Evolutionary conservation across 1,284 basidiomycete species (phyloP).

Genomic region (Trametes hirsuta): DNA sequence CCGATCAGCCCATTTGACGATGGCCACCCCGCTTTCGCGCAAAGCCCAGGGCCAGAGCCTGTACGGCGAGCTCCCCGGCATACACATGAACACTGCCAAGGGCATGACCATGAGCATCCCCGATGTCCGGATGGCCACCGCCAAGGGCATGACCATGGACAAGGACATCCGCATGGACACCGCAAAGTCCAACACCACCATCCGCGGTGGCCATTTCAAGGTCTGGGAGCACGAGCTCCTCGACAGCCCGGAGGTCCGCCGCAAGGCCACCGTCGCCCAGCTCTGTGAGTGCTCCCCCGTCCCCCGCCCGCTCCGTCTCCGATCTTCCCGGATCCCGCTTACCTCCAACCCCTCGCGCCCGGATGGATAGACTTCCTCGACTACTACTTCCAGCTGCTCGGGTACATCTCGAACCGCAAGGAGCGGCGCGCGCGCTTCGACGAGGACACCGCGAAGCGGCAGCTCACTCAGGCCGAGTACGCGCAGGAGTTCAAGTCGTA

Average conservation of each 20-base stretch:
- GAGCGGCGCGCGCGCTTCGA: slow-evolving; percentile 83
- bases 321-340: not conserved
- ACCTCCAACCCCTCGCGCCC: too few species aligned
- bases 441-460: slow-evolving; percentile 74
- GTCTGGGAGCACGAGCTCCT: slow-evolving; percentile 86
- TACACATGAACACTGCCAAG: slow-evolving; percentile 76
- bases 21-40: slow-evolving; percentile 3
- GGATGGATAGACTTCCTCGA: slow-evolving; percentile 79
- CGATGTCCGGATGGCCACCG: slow-evolving; percentile 72
- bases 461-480: slow-evolving; percentile 66
- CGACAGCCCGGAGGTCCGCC: slow-evolving; percentile 82
- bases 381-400: slow-evolving; percentile 92
- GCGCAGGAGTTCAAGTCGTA: slow-evolving; percentile 88
- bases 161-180: slow-evolving; percentile 74
- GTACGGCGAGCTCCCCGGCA: slow-evolving; percentile 42
- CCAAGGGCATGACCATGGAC: slow-evolving; percentile 51
- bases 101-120: slow-evolving; percentile 47
- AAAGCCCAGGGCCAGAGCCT: slow-evolving; percentile 7
- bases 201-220: slow-evolving; percentile 60
- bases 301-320: not conserved
- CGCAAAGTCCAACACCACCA: slow-evolving; percentile 54
- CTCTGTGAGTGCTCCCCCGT: slow-evolving; percentile 65
- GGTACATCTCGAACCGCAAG: slow-evolving; percentile 85
- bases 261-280: slow-evolving; percentile 95
- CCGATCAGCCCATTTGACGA: slow-evolving; percentile 1